These are phyloP conservation scores for Monosporascus sp. DNA, from an alignment of 2,329 filamentous ascomycete genomes.

Conservation along the genomic window DNA sequence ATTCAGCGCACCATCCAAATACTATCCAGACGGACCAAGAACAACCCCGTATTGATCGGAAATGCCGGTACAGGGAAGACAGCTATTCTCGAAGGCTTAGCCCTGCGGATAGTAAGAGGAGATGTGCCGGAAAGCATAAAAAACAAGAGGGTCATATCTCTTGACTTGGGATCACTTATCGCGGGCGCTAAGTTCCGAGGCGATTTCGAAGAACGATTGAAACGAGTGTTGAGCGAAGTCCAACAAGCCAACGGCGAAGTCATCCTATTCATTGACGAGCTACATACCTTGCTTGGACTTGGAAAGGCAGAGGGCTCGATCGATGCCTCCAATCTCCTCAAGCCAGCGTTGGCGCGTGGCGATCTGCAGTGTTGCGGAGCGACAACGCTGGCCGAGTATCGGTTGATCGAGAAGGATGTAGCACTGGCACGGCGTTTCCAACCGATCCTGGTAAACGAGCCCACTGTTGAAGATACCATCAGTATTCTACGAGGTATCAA, in stretches of 20 bases:
- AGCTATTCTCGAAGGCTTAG: slow-evolving; percentile 84
- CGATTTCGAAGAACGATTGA: slow-evolving; percentile 92
- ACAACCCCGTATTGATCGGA: slow-evolving; percentile 92
- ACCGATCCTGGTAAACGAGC: slow-evolving; percentile 89
- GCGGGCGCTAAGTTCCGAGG: slow-evolving; percentile 93
- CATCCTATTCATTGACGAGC: slow-evolving; percentile 91
- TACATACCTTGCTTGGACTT: slow-evolving; percentile 85
- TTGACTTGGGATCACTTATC: slow-evolving; percentile 89
- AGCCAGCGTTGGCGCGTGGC: slow-evolving; percentile 86
- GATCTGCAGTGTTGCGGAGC: slow-evolving; percentile 94
- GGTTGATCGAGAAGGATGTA: slow-evolving; percentile 91
- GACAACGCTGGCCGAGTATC: slow-evolving; percentile 88
- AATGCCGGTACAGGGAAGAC: slow-evolving; percentile 91
- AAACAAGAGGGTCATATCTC: slow-evolving; percentile 79
- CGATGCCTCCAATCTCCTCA: slow-evolving; percentile 90
- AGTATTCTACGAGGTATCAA: slow-evolving; percentile 96
- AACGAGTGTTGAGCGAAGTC: slow-evolving; percentile 86
- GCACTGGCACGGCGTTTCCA: slow-evolving; percentile 90
- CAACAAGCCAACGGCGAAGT: slow-evolving; percentile 83
- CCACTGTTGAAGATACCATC: slow-evolving; percentile 85
- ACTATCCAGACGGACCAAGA: slow-evolving; percentile 86
- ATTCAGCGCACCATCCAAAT: slow-evolving; percentile 95
- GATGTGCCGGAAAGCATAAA: slow-evolving; percentile 96
- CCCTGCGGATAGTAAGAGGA: slow-evolving; percentile 81
- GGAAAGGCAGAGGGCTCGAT: slow-evolving; percentile 96